Evolutionary conservation across 2,329 filamentous ascomycete genomes (phyloP).

Genomic region (Ramularia endophylla): DNA sequence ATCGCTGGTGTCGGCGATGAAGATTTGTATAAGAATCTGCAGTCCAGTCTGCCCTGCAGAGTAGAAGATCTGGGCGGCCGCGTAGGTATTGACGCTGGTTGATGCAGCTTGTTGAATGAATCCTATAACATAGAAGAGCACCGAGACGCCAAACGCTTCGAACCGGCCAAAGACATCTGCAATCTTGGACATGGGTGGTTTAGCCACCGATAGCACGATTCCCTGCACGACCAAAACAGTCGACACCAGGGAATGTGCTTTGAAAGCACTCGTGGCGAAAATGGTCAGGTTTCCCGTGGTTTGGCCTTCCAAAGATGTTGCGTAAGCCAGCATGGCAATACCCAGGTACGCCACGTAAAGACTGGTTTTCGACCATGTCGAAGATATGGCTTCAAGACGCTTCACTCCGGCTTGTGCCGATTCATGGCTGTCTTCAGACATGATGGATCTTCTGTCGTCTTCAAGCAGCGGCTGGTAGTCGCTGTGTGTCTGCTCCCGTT

Average conservation of each 20-base stretch:
- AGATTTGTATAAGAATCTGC: conserved; percentile 57
- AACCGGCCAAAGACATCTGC: conserved; percentile 58
- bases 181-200: conserved; percentile 56
- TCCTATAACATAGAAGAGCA: conserved; percentile 51
- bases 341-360: conserved; percentile 44
- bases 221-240: conserved; percentile 59
- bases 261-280: conserved; percentile 62
- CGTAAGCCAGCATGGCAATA: conserved; percentile 48
- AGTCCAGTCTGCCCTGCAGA: conserved; percentile 55
- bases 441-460: conserved; percentile 17
- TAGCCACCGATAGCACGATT: conserved; percentile 57
- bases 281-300: conserved; percentile 55
- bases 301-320: conserved; percentile 61
- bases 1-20: conserved; percentile 58
- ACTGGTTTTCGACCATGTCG: conserved; percentile 43
- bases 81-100: conserved; percentile 49
- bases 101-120: conserved; percentile 54
- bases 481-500: conserved; percentile 16
- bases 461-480: conserved; percentile 13
- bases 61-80: conserved; percentile 56
- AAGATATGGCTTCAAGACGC: conserved; percentile 44
- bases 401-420: conserved; percentile 43
- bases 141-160: conserved; percentile 51
- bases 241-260: conserved; percentile 58
- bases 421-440: conserved; percentile 21